Percentiles rank a stretch among this genome's conserved stretches.
Evolutionary conservation across 2,329 filamentous ascomycete genomes (phyloP).

Genomic region (Botrytis sinoallii): DNA sequence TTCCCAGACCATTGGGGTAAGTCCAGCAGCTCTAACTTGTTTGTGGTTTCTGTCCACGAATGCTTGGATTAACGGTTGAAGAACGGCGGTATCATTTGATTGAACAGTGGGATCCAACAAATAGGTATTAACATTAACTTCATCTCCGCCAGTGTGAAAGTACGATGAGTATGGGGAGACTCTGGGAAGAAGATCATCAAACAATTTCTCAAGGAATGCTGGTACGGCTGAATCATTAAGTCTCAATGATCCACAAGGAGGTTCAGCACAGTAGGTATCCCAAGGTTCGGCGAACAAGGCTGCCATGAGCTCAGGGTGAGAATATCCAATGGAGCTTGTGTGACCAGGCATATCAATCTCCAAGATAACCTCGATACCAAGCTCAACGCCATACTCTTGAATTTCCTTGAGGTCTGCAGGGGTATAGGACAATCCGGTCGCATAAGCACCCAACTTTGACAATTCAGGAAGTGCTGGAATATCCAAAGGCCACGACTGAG

Average conservation of each 20-base stretch:
- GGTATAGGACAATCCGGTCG: slow-evolving; percentile 63
- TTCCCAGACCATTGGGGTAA: slow-evolving; percentile 82
- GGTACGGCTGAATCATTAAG: slow-evolving; percentile 71
- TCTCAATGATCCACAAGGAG: slow-evolving; percentile 68
- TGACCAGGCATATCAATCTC: slow-evolving; percentile 83
- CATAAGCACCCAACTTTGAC: slow-evolving; percentile 70
- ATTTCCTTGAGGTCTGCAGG: slow-evolving; percentile 61
- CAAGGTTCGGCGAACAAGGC: slow-evolving; percentile 59
- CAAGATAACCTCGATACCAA: slow-evolving; percentile 68
- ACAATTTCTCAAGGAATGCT: slow-evolving; percentile 67
- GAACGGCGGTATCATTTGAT: slow-evolving; percentile 60
- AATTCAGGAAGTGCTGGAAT: slow-evolving; percentile 72
- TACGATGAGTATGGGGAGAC: slow-evolving; percentile 65
- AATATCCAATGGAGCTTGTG: slow-evolving; percentile 63
- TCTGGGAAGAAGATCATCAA: slow-evolving; percentile 73
- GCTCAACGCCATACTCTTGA: slow-evolving; percentile 65
- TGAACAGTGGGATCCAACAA: slow-evolving; percentile 68
- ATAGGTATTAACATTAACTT: slow-evolving; percentile 76
- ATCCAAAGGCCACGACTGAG: slow-evolving; percentile 82
- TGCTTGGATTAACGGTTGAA: slow-evolving; percentile 73
- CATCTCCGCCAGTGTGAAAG: slow-evolving; percentile 87
- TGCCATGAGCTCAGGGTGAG: slow-evolving; percentile 69
- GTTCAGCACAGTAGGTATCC: slow-evolving; percentile 58
- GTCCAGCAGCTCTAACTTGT: slow-evolving; percentile 58
- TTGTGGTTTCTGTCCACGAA: slow-evolving; percentile 70